Conservation (phyloP, 2,329 filamentous ascomycete species). For the Tympanopsis confertula region DNA sequence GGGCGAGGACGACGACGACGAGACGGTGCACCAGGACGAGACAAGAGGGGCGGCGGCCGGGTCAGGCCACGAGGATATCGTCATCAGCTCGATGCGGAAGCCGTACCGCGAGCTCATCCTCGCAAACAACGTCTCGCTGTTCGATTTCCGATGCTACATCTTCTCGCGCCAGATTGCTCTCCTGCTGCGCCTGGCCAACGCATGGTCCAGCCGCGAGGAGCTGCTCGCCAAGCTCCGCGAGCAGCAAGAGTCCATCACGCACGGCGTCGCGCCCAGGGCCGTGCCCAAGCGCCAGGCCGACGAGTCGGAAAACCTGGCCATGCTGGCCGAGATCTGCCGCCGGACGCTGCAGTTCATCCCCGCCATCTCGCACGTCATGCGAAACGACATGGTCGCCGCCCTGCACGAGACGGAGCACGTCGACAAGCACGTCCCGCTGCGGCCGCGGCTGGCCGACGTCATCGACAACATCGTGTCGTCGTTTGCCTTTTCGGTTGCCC, state of each 20-base stretch:
- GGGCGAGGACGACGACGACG: constrained; percentile 14
- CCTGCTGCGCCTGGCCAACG: constrained; percentile 69
- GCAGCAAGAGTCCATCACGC: constrained; percentile 45
- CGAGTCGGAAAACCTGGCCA: constrained; percentile 61
- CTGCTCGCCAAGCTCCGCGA: constrained; percentile 49
- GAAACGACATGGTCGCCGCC: constrained; percentile 63
- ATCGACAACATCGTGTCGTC: constrained; percentile 67
- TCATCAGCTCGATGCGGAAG: constrained; percentile 56
- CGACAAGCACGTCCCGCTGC: constrained; percentile 20
- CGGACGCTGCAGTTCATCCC: constrained; percentile 77
- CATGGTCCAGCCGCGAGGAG: constrained; percentile 49
- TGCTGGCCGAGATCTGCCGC: constrained; percentile 78
- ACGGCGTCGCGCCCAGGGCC: constrained; percentile 41
- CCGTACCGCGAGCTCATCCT: constrained; percentile 85
- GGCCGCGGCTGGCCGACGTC: constrained; percentile 33
- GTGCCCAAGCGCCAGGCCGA: constrained; percentile 36
- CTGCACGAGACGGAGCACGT: constrained; percentile 28
- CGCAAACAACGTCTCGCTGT: constrained; percentile 86
- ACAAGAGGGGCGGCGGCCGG: constrained; percentile 4
- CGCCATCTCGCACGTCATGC: constrained; percentile 66
- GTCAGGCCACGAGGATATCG: constrained; percentile 30
- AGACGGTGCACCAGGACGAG: constrained; percentile 11
- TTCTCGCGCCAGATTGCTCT: constrained; percentile 81
- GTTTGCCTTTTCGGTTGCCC: constrained; percentile 66
- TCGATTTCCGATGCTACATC: constrained; percentile 89